phyloP scores from a whole-genome alignment of 2,329 filamentous ascomycete species.

The Exophiala viscosa region DNA sequence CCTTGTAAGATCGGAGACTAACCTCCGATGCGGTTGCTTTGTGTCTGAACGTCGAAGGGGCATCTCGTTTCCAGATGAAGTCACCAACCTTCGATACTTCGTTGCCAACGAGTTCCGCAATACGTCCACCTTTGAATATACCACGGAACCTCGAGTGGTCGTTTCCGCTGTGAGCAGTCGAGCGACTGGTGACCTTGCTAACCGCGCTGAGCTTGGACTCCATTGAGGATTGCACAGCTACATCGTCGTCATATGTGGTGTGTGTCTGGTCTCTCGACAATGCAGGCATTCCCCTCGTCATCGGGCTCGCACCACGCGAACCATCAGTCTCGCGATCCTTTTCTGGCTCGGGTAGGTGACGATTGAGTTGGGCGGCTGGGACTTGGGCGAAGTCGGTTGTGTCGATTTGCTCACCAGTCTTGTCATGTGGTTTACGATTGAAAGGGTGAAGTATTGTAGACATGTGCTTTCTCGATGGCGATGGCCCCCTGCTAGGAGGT shows the following conservation, averaged over 20 bases:
- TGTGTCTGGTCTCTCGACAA: slow-evolving; percentile 14
- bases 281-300: slow-evolving; percentile 20
- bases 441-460: slow-evolving; percentile 39
- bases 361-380: slow-evolving; percentile 1
- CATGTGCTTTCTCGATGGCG: slow-evolving; percentile 59
- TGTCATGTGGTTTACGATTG: slow-evolving; percentile 26
- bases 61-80: slow-evolving; percentile 58
- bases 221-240: slow-evolving; percentile 3
- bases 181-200: slow-evolving; percentile 41
- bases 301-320: slow-evolving; percentile 26
- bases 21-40: slow-evolving; percentile 42
- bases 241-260: slow-evolving; percentile 11
- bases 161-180: slow-evolving; percentile 45
- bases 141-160: slow-evolving; percentile 59
- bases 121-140: slow-evolving; percentile 72
- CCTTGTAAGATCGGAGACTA: slow-evolving; percentile 44
- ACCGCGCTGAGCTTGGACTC: slow-evolving; percentile 24
- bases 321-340: slow-evolving; percentile 8
- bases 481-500: slow-evolving; percentile 58
- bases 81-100: slow-evolving; percentile 62
- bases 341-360: slow-evolving; percentile 3
- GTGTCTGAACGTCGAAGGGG: slow-evolving; percentile 38
- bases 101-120: slow-evolving; percentile 68
- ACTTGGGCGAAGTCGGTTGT: slow-evolving; percentile 35
- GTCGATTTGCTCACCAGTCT: slow-evolving; percentile 38